Base-by-base conservation (phyloP, 208 protist species). In the Crithidia thermophila region DNA sequence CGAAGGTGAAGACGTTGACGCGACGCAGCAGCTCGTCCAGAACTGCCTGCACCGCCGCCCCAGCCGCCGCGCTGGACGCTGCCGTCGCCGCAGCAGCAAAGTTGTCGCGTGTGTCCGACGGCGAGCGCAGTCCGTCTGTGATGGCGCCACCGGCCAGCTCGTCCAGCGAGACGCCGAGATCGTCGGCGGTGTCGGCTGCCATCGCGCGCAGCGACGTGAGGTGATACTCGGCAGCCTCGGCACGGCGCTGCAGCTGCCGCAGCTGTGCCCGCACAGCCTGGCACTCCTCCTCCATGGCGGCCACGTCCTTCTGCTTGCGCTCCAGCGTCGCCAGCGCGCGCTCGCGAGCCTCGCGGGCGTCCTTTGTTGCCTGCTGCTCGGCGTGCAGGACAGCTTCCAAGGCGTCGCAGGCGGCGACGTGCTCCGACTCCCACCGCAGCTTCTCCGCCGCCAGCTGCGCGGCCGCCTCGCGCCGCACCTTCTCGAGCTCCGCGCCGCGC, bases 301-400 rank as follows among this genome's bases (percentile, higher is more conserved):
- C 77, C 18, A 74, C 45, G 47, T 74, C 72, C n/a, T 36, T 21
- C 65, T 77, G 68, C 33, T 72, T 63, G 30, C 77, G 67, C 51
- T 76, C 71, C 30, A 84, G 72, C 13, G 66, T 27, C 10, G 69
- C 52, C 33, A 88, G 60, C 4, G 83, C 83, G 45, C 61, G 47
- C 46, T 90, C 87, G 8, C 87, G 77, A 1, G 78, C 84, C 21
- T 62, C 66, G 18, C 79, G 75, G 3, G 78, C 83, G 49, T 87
- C 87, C 47, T 58, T 55, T 18, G 76, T 60, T 16, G 66, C 72
- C 68, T 77, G 55, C 49, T 69, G 74, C 58, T 83, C 79, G 40
- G 55, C 59, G 34, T 59, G 47, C 60, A 75, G 63, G 25, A 69
- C 73, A 33, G 68, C 77, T 27, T 72, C 69, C 60, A 86, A 51